Evolutionary conservation across 1,284 basidiomycete genomes (phyloP).

Genomic region (Naganishia cerealis): DNA sequence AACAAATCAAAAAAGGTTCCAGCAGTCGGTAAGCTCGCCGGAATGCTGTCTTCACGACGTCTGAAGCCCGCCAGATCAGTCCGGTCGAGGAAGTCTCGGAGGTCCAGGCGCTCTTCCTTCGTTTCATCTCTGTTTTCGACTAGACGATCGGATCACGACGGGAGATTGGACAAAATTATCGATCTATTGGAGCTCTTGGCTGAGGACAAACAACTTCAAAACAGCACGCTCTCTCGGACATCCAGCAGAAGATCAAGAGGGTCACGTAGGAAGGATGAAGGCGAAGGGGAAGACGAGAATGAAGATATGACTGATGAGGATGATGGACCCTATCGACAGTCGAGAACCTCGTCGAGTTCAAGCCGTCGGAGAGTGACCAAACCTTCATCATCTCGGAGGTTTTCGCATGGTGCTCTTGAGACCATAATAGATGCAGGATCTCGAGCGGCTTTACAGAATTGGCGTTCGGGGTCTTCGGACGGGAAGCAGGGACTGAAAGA

Average conservation of each 20-base stretch:
- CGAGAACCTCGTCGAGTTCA: not conserved
- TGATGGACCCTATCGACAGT: not conserved
- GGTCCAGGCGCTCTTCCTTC: not conserved
- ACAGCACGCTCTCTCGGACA: not conserved
- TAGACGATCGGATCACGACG: not conserved
- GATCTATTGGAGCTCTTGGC: conserved; percentile 1
- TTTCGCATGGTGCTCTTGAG: not conserved
- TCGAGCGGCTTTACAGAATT: not conserved
- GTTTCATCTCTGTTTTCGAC: conserved; percentile 7
- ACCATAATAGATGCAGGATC: not conserved
- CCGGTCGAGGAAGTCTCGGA: not conserved
- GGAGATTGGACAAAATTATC: conserved; percentile 5
- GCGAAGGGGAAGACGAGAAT: not conserved
- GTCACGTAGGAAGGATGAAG: not conserved
- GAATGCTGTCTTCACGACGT: not conserved
- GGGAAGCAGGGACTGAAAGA: conserved; percentile 2
- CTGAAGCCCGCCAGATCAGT: not conserved
- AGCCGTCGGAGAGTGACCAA: not conserved
- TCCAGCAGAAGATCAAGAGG: not conserved
- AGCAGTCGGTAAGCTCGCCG: not conserved
- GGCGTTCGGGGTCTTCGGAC: not conserved
- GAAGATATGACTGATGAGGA: not conserved
- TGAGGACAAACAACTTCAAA: not conserved
- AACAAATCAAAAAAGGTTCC: not conserved
- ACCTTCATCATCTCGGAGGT: not conserved